Evolutionary conservation across 495 filamentous ascomycete genomes (phyloP).

Genomic region (Talaromyces proteolyticus): DNA sequence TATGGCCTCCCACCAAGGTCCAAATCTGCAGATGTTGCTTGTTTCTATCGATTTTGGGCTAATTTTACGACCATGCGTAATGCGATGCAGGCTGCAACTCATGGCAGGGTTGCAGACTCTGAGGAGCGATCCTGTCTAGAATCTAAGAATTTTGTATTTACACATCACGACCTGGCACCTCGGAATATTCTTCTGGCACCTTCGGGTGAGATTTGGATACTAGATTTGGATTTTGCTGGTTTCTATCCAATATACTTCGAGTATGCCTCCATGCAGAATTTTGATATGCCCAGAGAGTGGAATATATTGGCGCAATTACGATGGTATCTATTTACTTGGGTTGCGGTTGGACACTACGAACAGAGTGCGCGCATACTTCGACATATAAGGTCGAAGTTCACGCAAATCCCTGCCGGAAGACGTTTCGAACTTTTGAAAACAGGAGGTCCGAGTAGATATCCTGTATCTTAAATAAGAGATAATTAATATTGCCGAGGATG

Average conservation of each 20-base stretch:
- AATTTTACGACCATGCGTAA: conserved; percentile 1
- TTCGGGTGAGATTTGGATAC: conserved; percentile 14
- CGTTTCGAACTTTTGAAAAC: conserved; percentile 9
- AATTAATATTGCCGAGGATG: background rate
- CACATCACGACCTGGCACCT: conserved; percentile 20
- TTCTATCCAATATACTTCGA: conserved; percentile 22
- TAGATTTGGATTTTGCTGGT: conserved; percentile 23
- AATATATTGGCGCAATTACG: conserved; percentile 6
- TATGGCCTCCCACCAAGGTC: conserved; percentile 7
- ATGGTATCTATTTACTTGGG: conserved; percentile 13
- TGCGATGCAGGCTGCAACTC: conserved; percentile 1
- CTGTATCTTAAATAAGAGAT: background rate
- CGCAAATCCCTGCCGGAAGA: conserved; percentile 8
- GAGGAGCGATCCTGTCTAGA: background rate
- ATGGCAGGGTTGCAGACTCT: background rate
- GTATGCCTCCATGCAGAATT: conserved; percentile 15
- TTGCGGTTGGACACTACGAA: conserved; percentile 10
- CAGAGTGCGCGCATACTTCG: conserved; percentile 1
- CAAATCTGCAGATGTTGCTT: conserved; percentile 1
- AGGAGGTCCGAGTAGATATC: conserved; percentile 1
- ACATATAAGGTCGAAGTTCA: conserved; percentile 10
- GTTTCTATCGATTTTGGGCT: conserved; percentile 3
- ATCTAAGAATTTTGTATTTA: conserved; percentile 15
- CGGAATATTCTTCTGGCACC: conserved; percentile 21
- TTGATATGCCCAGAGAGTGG: conserved; percentile 9